A percentile compares a stretch with the other conserved stretches of the same genome.
Conservation (phyloP, 495 filamentous ascomycete species). For the Haplographium delicatum region DNA sequence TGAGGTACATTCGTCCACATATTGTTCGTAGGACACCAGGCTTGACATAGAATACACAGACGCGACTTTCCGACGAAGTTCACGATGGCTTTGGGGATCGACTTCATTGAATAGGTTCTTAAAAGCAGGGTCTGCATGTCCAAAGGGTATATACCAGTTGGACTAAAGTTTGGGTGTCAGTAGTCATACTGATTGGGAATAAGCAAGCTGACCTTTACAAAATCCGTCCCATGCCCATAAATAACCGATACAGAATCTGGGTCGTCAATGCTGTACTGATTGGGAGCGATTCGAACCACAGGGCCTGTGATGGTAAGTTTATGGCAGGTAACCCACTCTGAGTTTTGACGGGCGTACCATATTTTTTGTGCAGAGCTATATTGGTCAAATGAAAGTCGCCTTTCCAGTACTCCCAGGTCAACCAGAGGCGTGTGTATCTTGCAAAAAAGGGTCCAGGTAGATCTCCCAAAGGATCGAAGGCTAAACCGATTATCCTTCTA, state of each 20-base stretch:
- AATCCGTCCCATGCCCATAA: slow-evolving; percentile 1
- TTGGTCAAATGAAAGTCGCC: slow-evolving; percentile 40
- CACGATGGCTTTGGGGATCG: slow-evolving; percentile 20
- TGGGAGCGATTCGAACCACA: slow-evolving; percentile 45
- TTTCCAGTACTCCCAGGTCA: slow-evolving; percentile 34
- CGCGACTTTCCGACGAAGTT: slow-evolving; percentile 30
- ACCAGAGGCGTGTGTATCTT: slow-evolving; percentile 50
- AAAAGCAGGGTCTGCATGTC: slow-evolving; percentile 5
- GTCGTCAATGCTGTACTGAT: slow-evolving; percentile 36
- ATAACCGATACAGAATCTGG: slow-evolving; percentile 18
- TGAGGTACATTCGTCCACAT: slow-evolving; percentile 43
- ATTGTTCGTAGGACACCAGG: slow-evolving; percentile 47
- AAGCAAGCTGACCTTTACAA: background rate
- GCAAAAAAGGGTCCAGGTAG: slow-evolving; percentile 44
- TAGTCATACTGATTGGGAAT: too few relatives aligned
- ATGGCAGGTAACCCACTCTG: background rate
- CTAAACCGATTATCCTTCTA: too few relatives aligned
- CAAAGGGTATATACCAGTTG: slow-evolving; percentile 24
- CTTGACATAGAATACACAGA: slow-evolving; percentile 46
- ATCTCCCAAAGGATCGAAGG: background rate
- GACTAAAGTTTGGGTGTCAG: slow-evolving; percentile 17
- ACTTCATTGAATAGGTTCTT: slow-evolving; percentile 27
- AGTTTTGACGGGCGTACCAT: slow-evolving; percentile 31
- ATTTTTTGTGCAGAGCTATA: slow-evolving; percentile 39
- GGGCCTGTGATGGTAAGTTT: slow-evolving; percentile 8